Percentiles rank a stretch among this genome's conserved stretches.
phyloP scores from a whole-genome alignment of 78 protist genomes.

The Emiliania huxleyi region DNA sequence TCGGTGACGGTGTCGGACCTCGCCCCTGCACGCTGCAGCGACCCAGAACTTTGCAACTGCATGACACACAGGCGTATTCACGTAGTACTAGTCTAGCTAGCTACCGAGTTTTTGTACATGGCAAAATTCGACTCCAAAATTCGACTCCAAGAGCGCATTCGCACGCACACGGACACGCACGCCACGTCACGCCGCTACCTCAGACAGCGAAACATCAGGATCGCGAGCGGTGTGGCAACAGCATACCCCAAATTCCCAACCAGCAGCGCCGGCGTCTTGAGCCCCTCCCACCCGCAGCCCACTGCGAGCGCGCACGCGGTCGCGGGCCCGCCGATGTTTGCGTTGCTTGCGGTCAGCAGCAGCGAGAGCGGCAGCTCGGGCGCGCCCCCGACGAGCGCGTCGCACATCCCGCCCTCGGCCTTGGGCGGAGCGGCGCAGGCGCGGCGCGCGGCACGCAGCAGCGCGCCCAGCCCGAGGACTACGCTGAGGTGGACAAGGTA shows the following conservation, averaged over 20 bases:
- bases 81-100: background rate
- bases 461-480: background rate
- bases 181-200: no score
- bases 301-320: background rate
- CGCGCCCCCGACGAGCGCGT: background rate
- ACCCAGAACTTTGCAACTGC: no score
- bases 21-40: no score
- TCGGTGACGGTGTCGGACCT: no score
- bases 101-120: background rate
- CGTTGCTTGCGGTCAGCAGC: background rate
- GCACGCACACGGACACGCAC: background rate
- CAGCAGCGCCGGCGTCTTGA: background rate
- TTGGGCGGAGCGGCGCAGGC: no score
- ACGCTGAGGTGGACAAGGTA: background rate
- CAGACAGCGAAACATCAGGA: background rate
- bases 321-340: conserved; percentile 14
- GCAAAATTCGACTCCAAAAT: background rate
- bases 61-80: no score
- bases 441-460: background rate
- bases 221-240: background rate
- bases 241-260: background rate
- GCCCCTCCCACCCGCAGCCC: background rate
- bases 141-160: background rate
- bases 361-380: background rate
- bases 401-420: no score